Conservation (phyloP, 768 basidiomycete genomes). For the Mycena venus region DNA sequence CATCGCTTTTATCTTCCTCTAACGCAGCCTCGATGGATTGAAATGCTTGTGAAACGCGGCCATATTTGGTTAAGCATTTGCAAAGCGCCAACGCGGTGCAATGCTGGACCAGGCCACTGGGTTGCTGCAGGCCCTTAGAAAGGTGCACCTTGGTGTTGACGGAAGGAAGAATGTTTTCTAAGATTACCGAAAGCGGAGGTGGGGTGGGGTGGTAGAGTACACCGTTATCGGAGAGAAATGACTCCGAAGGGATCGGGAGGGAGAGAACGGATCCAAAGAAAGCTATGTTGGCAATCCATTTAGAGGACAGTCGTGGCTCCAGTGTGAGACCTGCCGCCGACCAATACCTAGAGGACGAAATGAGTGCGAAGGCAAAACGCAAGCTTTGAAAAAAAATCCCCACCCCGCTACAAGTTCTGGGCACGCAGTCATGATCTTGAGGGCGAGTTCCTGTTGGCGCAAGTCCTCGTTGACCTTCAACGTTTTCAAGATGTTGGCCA, state of each 20-base stretch:
- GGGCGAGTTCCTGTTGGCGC: slow-evolving; percentile 85
- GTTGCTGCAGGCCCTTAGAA: slow-evolving; percentile 84
- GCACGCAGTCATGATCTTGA: slow-evolving; percentile 85
- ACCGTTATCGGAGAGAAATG: slow-evolving; percentile 68
- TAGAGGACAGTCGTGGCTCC: slow-evolving; percentile 88
- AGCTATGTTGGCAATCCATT: slow-evolving; percentile 92
- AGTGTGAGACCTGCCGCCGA: slow-evolving; percentile 75
- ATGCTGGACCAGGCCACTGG: slow-evolving; percentile 85
- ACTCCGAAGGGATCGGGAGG: slow-evolving; percentile 74
- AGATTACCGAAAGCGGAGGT: slow-evolving; percentile 76
- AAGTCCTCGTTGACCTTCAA: slow-evolving; percentile 92
- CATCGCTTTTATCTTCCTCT: slow-evolving; percentile 71
- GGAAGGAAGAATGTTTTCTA: slow-evolving; percentile 85
- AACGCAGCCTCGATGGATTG: slow-evolving; percentile 63
- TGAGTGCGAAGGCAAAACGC: slow-evolving; percentile 15
- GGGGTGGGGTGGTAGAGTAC: slow-evolving; percentile 77
- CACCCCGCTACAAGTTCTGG: slow-evolving; percentile 89
- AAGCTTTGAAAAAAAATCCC: slow-evolving; percentile 39
- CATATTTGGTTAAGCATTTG: slow-evolving; percentile 82
- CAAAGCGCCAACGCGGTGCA: slow-evolving; percentile 84
- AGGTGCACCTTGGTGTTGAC: slow-evolving; percentile 78
- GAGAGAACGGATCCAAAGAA: slow-evolving; percentile 86
- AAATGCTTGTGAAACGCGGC: slow-evolving; percentile 64
- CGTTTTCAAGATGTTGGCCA: slow-evolving; percentile 78
- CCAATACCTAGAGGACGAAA: slow-evolving; percentile 72